These are phyloP conservation scores for Aphanomyces astaci DNA, from an alignment of 352 stramenopile genomes.

Conservation along the genomic window DNA sequence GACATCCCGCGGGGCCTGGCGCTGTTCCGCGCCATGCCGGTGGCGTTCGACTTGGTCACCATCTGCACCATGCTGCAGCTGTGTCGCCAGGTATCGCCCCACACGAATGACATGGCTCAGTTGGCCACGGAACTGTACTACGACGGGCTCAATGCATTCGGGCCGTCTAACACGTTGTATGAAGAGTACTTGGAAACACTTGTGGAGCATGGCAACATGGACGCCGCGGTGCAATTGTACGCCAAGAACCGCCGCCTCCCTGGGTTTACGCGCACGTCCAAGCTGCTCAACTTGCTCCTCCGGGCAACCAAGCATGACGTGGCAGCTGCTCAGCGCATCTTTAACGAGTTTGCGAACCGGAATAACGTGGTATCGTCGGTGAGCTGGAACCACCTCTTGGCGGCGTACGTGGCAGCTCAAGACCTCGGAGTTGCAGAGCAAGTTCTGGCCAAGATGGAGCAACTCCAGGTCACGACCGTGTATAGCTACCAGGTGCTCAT, in stretches of 20 bases:
- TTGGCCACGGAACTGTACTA: conserved; percentile 49
- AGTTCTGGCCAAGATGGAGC: conserved; percentile 44
- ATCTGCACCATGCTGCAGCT: conserved; percentile 70
- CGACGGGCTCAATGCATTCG: conserved; percentile 29
- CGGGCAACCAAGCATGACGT: conserved; percentile 36
- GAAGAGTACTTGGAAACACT: conserved; percentile 27
- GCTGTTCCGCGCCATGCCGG: conserved; percentile 44
- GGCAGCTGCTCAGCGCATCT: conserved; percentile 35
- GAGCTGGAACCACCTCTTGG: conserved; percentile 70
- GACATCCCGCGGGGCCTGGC: conserved; percentile 39
- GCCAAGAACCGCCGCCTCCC: neutral
- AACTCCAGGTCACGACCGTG: conserved; percentile 39
- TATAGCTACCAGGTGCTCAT: conserved; percentile 71
- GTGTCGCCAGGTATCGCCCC: conserved; percentile 49
- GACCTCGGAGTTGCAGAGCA: conserved; percentile 40
- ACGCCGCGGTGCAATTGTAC: neutral
- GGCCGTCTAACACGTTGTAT: conserved; percentile 54
- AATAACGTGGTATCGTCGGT: conserved; percentile 49
- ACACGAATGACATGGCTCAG: neutral
- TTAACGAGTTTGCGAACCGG: conserved; percentile 55
- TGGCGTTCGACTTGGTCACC: conserved; percentile 54
- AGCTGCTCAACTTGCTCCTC: conserved; percentile 74
- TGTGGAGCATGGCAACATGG: neutral
- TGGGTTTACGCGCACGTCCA: conserved; percentile 29
- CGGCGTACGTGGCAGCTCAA: conserved; percentile 46